Evolutionary conservation across 163 green algal species (phyloP), one percentile per base, ranked within the genome.

Genomic region (Trebouxia gelatinosa): DNA sequence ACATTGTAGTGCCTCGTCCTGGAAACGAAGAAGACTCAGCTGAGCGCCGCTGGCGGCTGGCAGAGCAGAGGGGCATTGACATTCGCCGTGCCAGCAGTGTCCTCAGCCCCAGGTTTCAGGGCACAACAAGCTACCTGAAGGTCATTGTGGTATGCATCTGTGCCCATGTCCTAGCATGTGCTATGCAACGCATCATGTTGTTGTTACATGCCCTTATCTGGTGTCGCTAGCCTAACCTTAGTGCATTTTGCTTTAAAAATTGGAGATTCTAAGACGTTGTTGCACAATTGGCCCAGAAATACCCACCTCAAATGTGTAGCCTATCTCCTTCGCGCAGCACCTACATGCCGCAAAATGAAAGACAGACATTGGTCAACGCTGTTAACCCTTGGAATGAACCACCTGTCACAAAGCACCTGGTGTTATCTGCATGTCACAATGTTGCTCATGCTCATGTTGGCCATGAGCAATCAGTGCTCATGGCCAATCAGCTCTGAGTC

Each of bases 81-180:
- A 72, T 72, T 19, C 64, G 64, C 35, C 64, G 64, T 35, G 64
- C 64, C 26, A 29, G 35, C 21, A 37, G 35, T 21, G 35, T 37
- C 6, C 64, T 37, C 21, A 54, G 64, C 37, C 64, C 64, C 19
- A 72, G 21, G 35, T 35, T 23, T 5, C 23, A 40, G 13, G 64
- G 64, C 37, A 54, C 64, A 5, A 23, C 50, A 11, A n/a, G 64
- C 35, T 72, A 51, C 35, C 35, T 72, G 64, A 72, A 72, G 1
- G 64, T 72, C 35, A 54, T 72, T 72, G 64, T 72, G 64, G 64
- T 72, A 29, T 54, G 64, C 13, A 6, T 26, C 31, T 68, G 0
- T 28, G 31, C 23, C 1, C 51, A 26, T 62, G 9, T 54, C 43
- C 9, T 54, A 23, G 43, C n/a, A n/a, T n/a, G 43, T 54, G 43